These are phyloP conservation scores for Telopea speciosissima DNA, from an alignment of 177 flowering plant species.

Conservation along the genomic window DNA sequence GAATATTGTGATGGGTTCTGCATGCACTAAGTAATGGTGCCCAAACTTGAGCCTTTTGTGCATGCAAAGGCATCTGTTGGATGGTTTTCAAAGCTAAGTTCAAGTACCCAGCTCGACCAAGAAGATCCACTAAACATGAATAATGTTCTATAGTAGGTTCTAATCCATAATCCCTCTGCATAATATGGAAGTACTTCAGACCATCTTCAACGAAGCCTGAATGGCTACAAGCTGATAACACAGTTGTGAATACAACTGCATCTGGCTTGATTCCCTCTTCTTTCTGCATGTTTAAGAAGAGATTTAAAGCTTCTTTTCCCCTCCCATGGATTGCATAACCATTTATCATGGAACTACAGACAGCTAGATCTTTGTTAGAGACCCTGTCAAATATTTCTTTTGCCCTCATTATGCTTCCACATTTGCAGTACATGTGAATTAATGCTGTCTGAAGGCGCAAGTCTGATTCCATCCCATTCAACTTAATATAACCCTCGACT, in stretches of 20 bases:
- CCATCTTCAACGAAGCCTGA: constrained; percentile 35
- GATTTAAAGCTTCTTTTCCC: constrained; percentile 33
- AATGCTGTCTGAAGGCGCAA: constrained; percentile 30
- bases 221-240: constrained; percentile 37
- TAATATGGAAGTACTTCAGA: constrained; percentile 21
- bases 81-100: constrained; percentile 26
- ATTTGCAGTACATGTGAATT: constrained; percentile 39
- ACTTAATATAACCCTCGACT: constrained; percentile 22
- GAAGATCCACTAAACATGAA: constrained; percentile 32
- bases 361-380: constrained; percentile 27
- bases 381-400: constrained; percentile 23
- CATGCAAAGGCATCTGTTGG: constrained; percentile 24
- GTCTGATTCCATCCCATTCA: constrained; percentile 19
- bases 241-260: constrained; percentile 22
- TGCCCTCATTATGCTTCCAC: constrained; percentile 33
- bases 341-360: constrained; percentile 43
- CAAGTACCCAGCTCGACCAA: constrained; percentile 33
- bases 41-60: constrained; percentile 20
- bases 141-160: constrained; percentile 34
- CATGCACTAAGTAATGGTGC: constrained; percentile 40
- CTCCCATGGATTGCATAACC: constrained; percentile 35
- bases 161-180: constrained; percentile 29
- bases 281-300: constrained; percentile 27
- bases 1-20: constrained; percentile 21
- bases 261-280: constrained; percentile 25